phyloP scores from a whole-genome alignment of 495 filamentous ascomycete genomes.

The Bathelium albidoporum region DNA sequence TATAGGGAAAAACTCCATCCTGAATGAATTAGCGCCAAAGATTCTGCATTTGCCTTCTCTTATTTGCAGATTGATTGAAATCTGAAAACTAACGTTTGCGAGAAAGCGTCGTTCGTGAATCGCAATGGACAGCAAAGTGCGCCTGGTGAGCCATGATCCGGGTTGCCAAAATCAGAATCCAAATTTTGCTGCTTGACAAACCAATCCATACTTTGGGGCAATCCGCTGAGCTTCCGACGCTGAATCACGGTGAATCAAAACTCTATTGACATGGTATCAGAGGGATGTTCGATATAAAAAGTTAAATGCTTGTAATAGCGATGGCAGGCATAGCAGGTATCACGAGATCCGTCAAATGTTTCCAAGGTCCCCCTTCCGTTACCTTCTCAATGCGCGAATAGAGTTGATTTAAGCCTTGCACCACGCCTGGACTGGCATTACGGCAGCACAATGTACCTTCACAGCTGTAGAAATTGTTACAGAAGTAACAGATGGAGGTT shows the following conservation, averaged over 20 bases:
- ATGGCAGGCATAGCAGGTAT: background rate
- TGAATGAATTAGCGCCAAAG: too few species aligned
- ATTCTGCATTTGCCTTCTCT: too few species aligned
- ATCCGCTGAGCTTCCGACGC: background rate
- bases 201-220: constrained; percentile 5
- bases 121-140: background rate
- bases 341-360: background rate
- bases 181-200: constrained; percentile 5
- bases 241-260: background rate
- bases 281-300: background rate
- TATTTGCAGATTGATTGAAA: too few species aligned
- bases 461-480: background rate
- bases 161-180: constrained; percentile 1
- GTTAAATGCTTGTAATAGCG: background rate
- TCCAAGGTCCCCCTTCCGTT: background rate
- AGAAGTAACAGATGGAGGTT: too few species aligned
- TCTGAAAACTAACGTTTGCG: too few species aligned
- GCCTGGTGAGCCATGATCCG: constrained; percentile 1
- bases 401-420: background rate
- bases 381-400: background rate
- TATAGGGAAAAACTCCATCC: too few species aligned
- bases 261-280: background rate
- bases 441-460: background rate
- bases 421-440: background rate
- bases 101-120: too few species aligned